Percentiles rank a stretch among this genome's conserved stretches.
Evolutionary conservation across 1,139 yeast genomes (phyloP).

Genomic region (Geotrichum europaeum): DNA sequence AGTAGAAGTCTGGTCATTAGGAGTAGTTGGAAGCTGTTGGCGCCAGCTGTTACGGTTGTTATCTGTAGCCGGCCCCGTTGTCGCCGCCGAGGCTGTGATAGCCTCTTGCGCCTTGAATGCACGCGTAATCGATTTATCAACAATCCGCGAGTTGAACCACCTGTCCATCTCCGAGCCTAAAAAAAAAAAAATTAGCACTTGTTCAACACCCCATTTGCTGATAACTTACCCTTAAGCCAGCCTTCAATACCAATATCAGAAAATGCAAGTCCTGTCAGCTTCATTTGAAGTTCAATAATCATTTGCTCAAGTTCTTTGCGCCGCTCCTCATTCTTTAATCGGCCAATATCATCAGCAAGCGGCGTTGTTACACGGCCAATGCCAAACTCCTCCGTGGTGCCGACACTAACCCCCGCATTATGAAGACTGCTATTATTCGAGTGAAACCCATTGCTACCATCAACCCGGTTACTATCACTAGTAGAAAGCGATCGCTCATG

Average conservation of each 20-base stretch:
- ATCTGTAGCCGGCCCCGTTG: background rate
- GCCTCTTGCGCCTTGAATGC: background rate
- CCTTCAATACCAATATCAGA: conserved; percentile 29
- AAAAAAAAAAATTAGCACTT: conserved; percentile 8
- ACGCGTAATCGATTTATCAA: conserved; percentile 14
- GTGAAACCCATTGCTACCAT: conserved; percentile 26
- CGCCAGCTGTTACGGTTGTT: conserved; percentile 6
- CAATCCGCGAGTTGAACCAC: conserved; percentile 28
- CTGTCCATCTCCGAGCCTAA: conserved; percentile 31
- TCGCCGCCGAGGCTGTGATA: background rate
- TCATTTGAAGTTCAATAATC: conserved; percentile 29
- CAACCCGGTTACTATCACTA: conserved; percentile 23
- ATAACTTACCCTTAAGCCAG: conserved; percentile 26
- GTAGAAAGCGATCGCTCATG: conserved; percentile 17
- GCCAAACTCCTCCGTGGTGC: conserved; percentile 6
- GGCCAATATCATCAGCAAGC: conserved; percentile 30
- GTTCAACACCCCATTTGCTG: background rate
- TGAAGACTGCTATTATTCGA: background rate
- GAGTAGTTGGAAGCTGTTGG: background rate
- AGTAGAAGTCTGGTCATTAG: background rate
- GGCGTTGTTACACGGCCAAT: conserved; percentile 30
- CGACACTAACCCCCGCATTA: background rate
- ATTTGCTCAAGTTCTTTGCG: conserved; percentile 23
- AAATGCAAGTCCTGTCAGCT: conserved; percentile 27
- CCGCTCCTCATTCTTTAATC: conserved; percentile 33